Evolutionary conservation across 176 grass and related monocot genomes (phyloP), one percentile per base, ranked within the genome.

Genomic region (Aegilops bicornis): DNA sequence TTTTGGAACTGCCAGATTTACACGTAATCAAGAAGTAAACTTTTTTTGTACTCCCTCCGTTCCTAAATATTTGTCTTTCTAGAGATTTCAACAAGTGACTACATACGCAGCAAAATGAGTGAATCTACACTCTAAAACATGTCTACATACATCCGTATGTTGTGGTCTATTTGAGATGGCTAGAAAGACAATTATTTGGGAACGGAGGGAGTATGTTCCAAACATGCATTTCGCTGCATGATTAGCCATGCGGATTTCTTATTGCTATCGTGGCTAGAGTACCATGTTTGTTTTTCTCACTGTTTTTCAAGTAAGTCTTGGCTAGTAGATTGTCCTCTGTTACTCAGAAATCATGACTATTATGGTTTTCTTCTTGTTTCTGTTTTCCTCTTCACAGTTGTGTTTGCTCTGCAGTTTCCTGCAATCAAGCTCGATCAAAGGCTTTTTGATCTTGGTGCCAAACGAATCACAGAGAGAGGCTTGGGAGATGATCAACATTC

Each of bases 401-500:
- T 23, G 19, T 86, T 56, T 81, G 52, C 85, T 43, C 48, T 88
- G 79, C 48, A 52, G 95, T 90, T 97, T 90, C 80, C 86, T 86
- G 93, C 91, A 83, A 98, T 94, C 64, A 95, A 92, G 79, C 88
- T 98, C 24, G 93, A 98, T 84, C 84, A 79, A 89, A 92, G 96
- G 84, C 88, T 95, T 88, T 89, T 85, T 33, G 76, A 89, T 91
- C 91, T 98, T 72, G 91, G 93, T 75, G 93, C 91, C 40, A 76
- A 92, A 86, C 48, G 14, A 63, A 84, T 98, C 79, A 87, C 87
- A 54, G 82, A 91, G 79, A 94, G 91, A 94, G 96, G 93, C 71
- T 78, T 98, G 70, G 96, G 93, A 67, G 85, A 98, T 48, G 96
- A 98, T 54, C 96, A 98, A 76, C 86, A 98, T 42, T 72, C 82